Evolutionary conservation across 192 early-diverging fungal genomes (phyloP).

Genomic region (Physocladia obscura): DNA sequence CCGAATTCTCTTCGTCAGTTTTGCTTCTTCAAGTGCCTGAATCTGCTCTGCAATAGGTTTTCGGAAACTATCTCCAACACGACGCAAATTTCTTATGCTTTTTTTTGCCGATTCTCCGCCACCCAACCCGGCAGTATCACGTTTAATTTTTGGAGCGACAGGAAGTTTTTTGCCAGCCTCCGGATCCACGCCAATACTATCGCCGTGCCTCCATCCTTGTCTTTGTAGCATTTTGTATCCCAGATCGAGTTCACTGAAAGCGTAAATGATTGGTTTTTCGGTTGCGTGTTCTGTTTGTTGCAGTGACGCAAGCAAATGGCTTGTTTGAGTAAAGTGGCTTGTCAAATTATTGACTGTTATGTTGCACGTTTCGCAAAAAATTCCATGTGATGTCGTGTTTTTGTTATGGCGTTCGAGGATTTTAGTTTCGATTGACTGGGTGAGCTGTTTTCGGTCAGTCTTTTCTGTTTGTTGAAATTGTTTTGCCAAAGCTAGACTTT

Average conservation of each 20-base stretch:
- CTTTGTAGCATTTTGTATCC: slow-evolving; percentile 17
- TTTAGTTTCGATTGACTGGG: too few relatives aligned
- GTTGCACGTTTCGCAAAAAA: too few relatives aligned
- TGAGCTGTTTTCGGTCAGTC: too few relatives aligned
- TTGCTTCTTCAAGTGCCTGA: neutral
- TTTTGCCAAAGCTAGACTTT: too few relatives aligned
- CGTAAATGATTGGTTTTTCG: neutral
- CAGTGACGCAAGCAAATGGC: neutral
- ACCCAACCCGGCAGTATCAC: neutral
- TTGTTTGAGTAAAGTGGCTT: neutral
- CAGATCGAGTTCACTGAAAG: slow-evolving; percentile 1
- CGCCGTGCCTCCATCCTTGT: slow-evolving; percentile 14
- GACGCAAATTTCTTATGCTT: neutral
- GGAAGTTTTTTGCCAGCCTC: neutral
- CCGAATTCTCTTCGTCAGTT: neutral
- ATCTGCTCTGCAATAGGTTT: neutral
- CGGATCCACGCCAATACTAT: neutral
- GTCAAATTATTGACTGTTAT: too few relatives aligned
- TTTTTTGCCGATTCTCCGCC: neutral
- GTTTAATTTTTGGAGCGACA: neutral
- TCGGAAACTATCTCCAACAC: slow-evolving; percentile 11
- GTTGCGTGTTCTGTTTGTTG: neutral
- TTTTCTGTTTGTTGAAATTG: too few relatives aligned
- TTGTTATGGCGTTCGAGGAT: too few relatives aligned
- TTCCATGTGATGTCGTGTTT: too few relatives aligned